Percentiles rank a stretch among this genome's conserved stretches.
Evolutionary conservation across 495 filamentous ascomycete species (phyloP).

Genomic region (Penicillium macrosclerotiorum): DNA sequence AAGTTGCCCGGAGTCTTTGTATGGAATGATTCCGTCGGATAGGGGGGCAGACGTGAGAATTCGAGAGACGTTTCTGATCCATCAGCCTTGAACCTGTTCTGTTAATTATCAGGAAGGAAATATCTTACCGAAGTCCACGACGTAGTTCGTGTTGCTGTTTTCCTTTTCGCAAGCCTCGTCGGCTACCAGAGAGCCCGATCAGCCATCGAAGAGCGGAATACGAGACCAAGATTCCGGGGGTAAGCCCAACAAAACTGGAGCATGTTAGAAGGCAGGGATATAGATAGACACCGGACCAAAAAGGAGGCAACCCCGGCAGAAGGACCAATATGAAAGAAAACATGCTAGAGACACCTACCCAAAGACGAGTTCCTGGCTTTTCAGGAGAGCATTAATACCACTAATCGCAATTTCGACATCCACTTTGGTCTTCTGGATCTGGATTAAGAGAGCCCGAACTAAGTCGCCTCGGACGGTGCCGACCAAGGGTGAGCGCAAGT

Average conservation of each 20-base stretch:
- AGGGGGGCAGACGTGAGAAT: conserved; percentile 65
- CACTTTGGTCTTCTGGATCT: conserved; percentile 98
- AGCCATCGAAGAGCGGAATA: conserved; percentile 74
- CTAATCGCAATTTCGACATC: conserved; percentile 94
- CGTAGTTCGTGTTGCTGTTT: conserved; percentile 62
- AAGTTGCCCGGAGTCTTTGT: conserved; percentile 87
- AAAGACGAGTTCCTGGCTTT: conserved; percentile 96
- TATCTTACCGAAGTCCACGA: conserved; percentile 63
- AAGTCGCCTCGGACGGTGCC: conserved; percentile 82
- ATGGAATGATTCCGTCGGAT: conserved; percentile 65
- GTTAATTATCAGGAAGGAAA: not conserved
- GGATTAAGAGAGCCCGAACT: conserved; percentile 87
- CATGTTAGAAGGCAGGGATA: conserved; percentile 15
- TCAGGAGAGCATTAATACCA: conserved; percentile 87
- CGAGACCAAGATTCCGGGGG: conserved; percentile 82
- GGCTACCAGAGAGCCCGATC: conserved; percentile 59
- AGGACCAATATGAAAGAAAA: not conserved
- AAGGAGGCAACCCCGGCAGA: too few relatives aligned
- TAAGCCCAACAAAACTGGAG: conserved; percentile 77
- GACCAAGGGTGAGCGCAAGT: conserved; percentile 72
- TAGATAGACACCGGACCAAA: not conserved
- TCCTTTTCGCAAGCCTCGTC: conserved; percentile 60
- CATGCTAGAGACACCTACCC: conserved; percentile 45
- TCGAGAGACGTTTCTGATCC: conserved; percentile 69
- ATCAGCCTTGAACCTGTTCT: not conserved